phyloP scores from a whole-genome alignment of 345 rosid species.

The Turnera subulata region DNA sequence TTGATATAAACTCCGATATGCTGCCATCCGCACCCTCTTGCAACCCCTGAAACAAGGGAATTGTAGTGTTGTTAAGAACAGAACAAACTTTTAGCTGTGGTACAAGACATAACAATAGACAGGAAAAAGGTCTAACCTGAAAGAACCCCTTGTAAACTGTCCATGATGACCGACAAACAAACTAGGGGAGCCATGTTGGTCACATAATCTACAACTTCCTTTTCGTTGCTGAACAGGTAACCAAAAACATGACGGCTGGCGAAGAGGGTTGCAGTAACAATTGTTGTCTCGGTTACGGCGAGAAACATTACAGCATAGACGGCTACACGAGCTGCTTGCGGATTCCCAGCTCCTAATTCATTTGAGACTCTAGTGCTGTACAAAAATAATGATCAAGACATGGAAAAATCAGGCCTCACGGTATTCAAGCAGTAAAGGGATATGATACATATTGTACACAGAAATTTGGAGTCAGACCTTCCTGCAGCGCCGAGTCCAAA shows the following conservation, averaged over 20 bases:
- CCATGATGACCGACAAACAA: conserved; percentile 22
- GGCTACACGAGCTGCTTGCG: conserved; percentile 15
- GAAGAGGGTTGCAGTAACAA: conserved; percentile 13
- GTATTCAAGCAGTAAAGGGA: not conserved
- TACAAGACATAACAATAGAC: not conserved
- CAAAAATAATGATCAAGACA: not conserved
- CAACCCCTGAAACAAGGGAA: conserved; percentile 7
- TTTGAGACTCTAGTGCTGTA: conserved; percentile 24
- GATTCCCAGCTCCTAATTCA: conserved; percentile 28
- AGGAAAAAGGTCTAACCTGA: conserved; percentile 12
- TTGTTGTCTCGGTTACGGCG: conserved; percentile 9
- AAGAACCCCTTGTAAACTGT: conserved; percentile 23
- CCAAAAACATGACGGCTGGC: conserved; percentile 15
- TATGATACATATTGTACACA: not conserved
- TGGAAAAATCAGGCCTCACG: not conserved
- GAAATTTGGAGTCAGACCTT: conserved; percentile 8
- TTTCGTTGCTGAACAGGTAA: conserved; percentile 19
- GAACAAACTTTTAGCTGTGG: not conserved
- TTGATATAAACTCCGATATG: conserved; percentile 19
- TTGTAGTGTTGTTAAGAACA: not conserved
- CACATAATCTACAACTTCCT: conserved; percentile 25
- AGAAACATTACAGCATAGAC: conserved; percentile 18
- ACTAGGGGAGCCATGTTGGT: conserved; percentile 21
- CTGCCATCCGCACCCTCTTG: conserved; percentile 27
- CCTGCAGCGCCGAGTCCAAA: conserved; percentile 24